phyloP scores from a whole-genome alignment of 2,329 filamentous ascomycete species.

The Trichoderma sp. region DNA sequence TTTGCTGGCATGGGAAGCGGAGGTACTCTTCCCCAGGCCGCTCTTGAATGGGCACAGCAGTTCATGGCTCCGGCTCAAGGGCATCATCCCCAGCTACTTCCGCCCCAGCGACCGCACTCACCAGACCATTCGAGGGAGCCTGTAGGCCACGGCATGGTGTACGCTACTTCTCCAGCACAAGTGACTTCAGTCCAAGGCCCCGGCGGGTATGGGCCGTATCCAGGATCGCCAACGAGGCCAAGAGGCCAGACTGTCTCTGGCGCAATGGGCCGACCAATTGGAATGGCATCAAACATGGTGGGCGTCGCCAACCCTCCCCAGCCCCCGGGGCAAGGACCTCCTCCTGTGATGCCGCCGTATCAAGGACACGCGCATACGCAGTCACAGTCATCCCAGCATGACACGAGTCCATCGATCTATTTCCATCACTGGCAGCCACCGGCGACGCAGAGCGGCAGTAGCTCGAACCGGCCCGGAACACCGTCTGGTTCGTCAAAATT shows the following conservation, averaged over 20 bases:
- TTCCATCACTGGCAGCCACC: slow-evolving; percentile 95
- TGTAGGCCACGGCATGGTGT: slow-evolving; percentile 43
- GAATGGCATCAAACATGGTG: slow-evolving; percentile 42
- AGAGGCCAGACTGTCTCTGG: slow-evolving; percentile 53
- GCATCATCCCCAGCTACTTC: slow-evolving; percentile 53
- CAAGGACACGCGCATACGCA: slow-evolving; percentile 51
- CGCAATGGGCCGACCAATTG: slow-evolving; percentile 40
- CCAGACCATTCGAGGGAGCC: slow-evolving; percentile 58
- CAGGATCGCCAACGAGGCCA: slow-evolving; percentile 51
- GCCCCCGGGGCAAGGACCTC: slow-evolving; percentile 29
- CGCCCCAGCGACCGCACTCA: slow-evolving; percentile 52
- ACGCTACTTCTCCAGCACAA: slow-evolving; percentile 39
- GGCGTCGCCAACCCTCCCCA: slow-evolving; percentile 48
- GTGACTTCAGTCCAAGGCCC: slow-evolving; percentile 38
- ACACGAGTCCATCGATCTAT: slow-evolving; percentile 74
- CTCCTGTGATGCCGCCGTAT: slow-evolving; percentile 42
- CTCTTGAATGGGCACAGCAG: slow-evolving; percentile 69
- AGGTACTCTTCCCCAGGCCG: slow-evolving; percentile 59
- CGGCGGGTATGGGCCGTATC: slow-evolving; percentile 47
- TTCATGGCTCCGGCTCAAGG: slow-evolving; percentile 56
- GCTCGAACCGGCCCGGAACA: slow-evolving; percentile 67
- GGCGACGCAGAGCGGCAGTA: slow-evolving; percentile 59
- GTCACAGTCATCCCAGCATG: slow-evolving; percentile 58
- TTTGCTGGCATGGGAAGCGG: slow-evolving; percentile 69
- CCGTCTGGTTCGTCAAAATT: slow-evolving; percentile 71